A percentile compares a stretch with the other conserved stretches of the same genome.
Evolutionary conservation across 805 yeast species (phyloP).

Genomic region (Candida oleophila): DNA sequence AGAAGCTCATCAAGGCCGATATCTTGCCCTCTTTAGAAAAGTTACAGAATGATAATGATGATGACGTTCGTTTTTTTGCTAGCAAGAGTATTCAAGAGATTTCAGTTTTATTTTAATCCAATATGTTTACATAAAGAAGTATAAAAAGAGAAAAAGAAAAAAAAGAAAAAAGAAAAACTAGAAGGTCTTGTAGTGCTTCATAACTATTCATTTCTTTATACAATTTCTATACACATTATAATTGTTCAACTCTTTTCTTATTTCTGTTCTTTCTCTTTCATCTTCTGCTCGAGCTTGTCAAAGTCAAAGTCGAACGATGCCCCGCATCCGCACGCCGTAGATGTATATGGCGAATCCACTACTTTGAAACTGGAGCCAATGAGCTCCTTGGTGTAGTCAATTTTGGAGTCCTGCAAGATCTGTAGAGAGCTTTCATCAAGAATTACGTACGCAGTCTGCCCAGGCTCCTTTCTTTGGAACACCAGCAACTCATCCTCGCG

Average conservation of each 20-base stretch:
- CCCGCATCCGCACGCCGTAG: constrained; percentile 47
- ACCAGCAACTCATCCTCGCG: constrained; percentile 43
- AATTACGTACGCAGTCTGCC: constrained; percentile 54
- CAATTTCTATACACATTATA: too few relatives aligned
- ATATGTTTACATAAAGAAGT: background rate
- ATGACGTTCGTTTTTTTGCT: constrained; percentile 88
- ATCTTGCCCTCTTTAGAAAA: constrained; percentile 65
- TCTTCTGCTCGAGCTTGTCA: constrained; percentile 36
- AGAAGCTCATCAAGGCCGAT: constrained; percentile 34
- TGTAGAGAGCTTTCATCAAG: constrained; percentile 80
- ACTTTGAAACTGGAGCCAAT: constrained; percentile 94
- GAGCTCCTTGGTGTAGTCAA: constrained; percentile 87
- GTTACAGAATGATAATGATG: constrained; percentile 71
- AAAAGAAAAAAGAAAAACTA: too few relatives aligned
- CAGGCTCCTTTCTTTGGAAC: constrained; percentile 58
- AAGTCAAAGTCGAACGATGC: constrained; percentile 48
- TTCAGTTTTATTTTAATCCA: constrained; percentile 2
- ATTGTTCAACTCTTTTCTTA: background rate
- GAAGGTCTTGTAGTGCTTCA: background rate
- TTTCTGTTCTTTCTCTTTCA: constrained; percentile 8
- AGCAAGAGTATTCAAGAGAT: constrained; percentile 50
- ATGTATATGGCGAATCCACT: constrained; percentile 86
- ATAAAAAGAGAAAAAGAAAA: too few relatives aligned
- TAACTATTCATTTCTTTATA: background rate
- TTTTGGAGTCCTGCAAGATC: constrained; percentile 78